These are phyloP conservation scores for Ogataea pignaliae DNA, from an alignment of 805 yeast genomes.

Conservation along the genomic window DNA sequence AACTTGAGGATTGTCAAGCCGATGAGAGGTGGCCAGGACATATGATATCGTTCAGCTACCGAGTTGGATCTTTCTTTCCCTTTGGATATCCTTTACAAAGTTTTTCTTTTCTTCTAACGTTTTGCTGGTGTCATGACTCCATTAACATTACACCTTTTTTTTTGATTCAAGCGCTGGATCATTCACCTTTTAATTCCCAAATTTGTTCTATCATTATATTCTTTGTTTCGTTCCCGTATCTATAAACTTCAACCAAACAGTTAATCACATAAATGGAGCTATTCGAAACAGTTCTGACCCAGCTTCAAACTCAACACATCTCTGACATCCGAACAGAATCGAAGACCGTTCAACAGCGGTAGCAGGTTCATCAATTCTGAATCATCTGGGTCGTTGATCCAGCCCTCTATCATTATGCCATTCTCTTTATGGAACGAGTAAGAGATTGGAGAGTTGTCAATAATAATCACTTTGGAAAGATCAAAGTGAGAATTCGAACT, in stretches of 20 bases:
- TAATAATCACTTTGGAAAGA: conserved; percentile 64
- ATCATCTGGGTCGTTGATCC: conserved; percentile 97
- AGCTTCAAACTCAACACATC: conserved; percentile 66
- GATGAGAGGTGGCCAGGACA: conserved; percentile 24
- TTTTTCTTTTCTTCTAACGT: too few species aligned
- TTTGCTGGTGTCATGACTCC: too few species aligned
- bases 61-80: neutral
- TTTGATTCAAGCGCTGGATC: neutral
- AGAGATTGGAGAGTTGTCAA: conserved; percentile 92
- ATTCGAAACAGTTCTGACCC: conserved; percentile 63
- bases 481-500: conserved; percentile 34
- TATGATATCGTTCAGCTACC: conserved; percentile 2
- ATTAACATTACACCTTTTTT: neutral
- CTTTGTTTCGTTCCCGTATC: neutral
- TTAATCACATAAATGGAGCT: neutral
- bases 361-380: conserved; percentile 73
- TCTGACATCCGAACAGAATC: conserved; percentile 82
- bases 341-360: conserved; percentile 72
- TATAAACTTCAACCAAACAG: neutral
- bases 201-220: neutral
- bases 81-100: neutral
- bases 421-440: conserved; percentile 80
- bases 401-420: conserved; percentile 92
- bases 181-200: neutral
- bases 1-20: conserved; percentile 55